Base-by-base conservation (phyloP, 441 rosid genomes). In the Raphanus hybrid region DNA sequence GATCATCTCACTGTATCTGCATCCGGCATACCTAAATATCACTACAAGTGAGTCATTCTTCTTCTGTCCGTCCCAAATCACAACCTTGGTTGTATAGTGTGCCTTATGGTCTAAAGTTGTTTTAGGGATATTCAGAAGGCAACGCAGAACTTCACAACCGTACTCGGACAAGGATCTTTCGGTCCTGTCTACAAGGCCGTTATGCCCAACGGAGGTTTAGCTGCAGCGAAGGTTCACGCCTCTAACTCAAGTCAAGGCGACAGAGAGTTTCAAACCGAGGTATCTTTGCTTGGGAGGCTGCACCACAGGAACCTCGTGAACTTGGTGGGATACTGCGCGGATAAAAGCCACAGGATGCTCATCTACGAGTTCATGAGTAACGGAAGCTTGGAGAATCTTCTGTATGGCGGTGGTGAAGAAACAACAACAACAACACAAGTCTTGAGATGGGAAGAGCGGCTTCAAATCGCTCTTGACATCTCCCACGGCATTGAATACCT, bases 251-350 rank as follows among this genome's bases (percentile, higher is more conserved):
- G 82, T 64, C 99, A 96, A 76, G 99, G 98, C 71, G 98, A 93
- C 70, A 92, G 60, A 84, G 99, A 96, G 87, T 96, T 93, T 74
- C 93, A 92, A 66, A 92, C 98, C 6, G 99, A 96, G 98, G 98
- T 92, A 29, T 84, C 90, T 79, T 83, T 93, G 62, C 87, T 93
- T 5, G 96, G 98, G 71, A 89, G 98, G 85, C 82, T 96, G 78
- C 99, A 96, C 85, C 98, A 96, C 80, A 82, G 99, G 35, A 91
- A 92, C 83, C 97, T 96, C 69, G 98, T 96, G 83, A 96, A 96
- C 84, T 85, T 96, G 86, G 73, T 90, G 34, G 98, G 99, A 68
- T 91, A 90, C 83, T 92, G 98, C 70, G 85, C 87, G 2, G 98
- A 96, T 67, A 96, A 92, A 86, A 96, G 94, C 70, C 88, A 87